Conservation (phyloP, 2,329 filamentous ascomycete genomes). For the Calonectria fujianensis region DNA sequence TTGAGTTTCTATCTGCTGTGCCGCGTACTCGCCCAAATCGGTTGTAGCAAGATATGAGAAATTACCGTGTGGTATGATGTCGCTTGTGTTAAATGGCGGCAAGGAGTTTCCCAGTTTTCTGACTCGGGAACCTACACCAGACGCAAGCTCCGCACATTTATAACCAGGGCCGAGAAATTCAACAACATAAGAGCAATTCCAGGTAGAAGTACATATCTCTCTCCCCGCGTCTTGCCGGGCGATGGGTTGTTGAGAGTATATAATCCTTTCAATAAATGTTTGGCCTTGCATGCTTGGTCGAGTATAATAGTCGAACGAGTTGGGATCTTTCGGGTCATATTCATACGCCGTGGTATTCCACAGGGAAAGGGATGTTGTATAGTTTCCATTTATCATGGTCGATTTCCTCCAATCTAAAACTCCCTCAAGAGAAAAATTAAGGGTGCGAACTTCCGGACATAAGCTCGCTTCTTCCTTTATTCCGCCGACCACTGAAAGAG, state of each 20-base stretch:
- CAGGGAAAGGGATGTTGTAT: neutral
- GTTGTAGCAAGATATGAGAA: neutral
- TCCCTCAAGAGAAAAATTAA: slow-evolving; percentile 11
- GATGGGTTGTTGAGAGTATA: neutral
- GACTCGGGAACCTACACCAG: neutral
- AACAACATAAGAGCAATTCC: slow-evolving; percentile 27
- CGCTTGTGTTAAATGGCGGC: slow-evolving; percentile 16
- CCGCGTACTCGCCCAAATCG: neutral
- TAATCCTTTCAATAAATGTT: neutral
- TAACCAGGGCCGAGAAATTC: slow-evolving; percentile 31
- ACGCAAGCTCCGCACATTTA: slow-evolving; percentile 32
- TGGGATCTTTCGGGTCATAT: neutral
- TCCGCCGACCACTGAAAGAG: slow-evolving; percentile 19
- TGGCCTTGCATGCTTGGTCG: too few relatives aligned
- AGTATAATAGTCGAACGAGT: slow-evolving; percentile 15
- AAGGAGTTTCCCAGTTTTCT: neutral
- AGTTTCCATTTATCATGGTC: neutral
- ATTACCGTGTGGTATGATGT: neutral
- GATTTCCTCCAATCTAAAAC: neutral
- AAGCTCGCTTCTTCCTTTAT: neutral
- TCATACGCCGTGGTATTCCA: neutral
- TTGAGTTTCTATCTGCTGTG: neutral
- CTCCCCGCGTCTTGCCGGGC: neutral
- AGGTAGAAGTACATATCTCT: neutral
- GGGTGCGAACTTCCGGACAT: slow-evolving; percentile 21